phyloP scores from a whole-genome alignment of 2,329 filamentous ascomycete species.

The Cryphonectria parasitica region DNA sequence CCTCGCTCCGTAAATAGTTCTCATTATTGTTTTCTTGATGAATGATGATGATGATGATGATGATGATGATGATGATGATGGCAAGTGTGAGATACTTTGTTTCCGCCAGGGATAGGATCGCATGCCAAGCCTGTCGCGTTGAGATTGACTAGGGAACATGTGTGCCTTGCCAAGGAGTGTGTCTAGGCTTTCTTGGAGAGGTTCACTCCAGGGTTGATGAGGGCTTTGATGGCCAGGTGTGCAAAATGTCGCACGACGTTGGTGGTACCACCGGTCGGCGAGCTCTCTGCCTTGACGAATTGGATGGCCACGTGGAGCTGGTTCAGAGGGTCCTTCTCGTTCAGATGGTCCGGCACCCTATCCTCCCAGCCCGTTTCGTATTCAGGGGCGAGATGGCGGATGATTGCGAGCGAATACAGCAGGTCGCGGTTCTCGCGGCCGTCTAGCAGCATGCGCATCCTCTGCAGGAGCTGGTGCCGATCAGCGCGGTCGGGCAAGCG shows the following conservation, averaged over 20 bases:
- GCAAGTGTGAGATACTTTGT: background rate
- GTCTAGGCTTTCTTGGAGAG: constrained; percentile 42
- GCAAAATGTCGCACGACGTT: constrained; percentile 74
- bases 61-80: background rate
- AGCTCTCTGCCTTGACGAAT: constrained; percentile 69
- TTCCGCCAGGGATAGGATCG: background rate
- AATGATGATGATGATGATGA: background rate
- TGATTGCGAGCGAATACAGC: constrained; percentile 84
- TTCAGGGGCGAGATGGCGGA: constrained; percentile 72
- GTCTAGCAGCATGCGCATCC: constrained; percentile 73
- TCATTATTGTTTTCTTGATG: background rate
- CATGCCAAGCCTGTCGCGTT: background rate
- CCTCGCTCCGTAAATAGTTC: background rate
- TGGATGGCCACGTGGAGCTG: constrained; percentile 71
- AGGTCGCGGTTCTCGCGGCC: constrained; percentile 87
- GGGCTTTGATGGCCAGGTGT: constrained; percentile 67
- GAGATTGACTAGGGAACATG: background rate
- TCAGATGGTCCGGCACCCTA: constrained; percentile 60
- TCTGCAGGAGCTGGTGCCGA: constrained; percentile 67
- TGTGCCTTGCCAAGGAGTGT: background rate
- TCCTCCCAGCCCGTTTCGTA: constrained; percentile 63
- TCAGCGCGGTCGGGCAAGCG: constrained; percentile 62
- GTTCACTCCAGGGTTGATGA: constrained; percentile 57
- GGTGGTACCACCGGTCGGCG: constrained; percentile 69
- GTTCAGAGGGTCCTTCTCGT: constrained; percentile 69